phyloP scores from a whole-genome alignment of 768 basidiomycete species.

The Exsudoporus frostii region DNA sequence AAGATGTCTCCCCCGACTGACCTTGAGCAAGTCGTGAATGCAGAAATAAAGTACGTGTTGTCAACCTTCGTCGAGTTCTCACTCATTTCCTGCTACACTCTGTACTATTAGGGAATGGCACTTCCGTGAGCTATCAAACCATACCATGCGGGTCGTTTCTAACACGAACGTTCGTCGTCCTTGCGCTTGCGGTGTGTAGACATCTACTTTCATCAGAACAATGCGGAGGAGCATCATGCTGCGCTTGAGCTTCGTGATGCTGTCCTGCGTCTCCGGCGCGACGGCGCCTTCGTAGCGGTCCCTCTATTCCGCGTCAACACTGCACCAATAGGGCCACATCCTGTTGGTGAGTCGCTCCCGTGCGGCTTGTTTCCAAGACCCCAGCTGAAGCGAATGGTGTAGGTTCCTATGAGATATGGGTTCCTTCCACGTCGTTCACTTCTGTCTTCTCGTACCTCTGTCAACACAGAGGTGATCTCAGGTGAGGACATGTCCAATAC shows the following conservation, averaged over 20 bases:
- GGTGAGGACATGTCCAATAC: constrained; percentile 37
- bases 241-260: constrained; percentile 70
- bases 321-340: constrained; percentile 71
- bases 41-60: constrained; percentile 58
- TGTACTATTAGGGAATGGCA: constrained; percentile 78
- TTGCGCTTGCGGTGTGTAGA: constrained; percentile 39
- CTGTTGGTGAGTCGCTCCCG: constrained; percentile 50
- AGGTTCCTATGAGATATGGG: constrained; percentile 86
- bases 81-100: background rate
- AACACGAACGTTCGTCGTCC: background rate
- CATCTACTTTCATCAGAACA: constrained; percentile 76
- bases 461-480: constrained; percentile 62
- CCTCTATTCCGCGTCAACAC: constrained; percentile 71
- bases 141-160: background rate
- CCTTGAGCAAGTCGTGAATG: constrained; percentile 52
- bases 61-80: background rate
- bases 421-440: constrained; percentile 67
- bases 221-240: constrained; percentile 56
- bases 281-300: constrained; percentile 78
- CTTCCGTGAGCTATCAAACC: constrained; percentile 51
- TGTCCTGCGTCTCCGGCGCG: constrained; percentile 63
- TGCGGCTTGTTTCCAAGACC: background rate
- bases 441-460: constrained; percentile 77
- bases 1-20: constrained; percentile 42
- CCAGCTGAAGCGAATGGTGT: background rate